phyloP scores from a whole-genome alignment of 495 filamentous ascomycete genomes.

The Annulohypoxylon moriforme region DNA sequence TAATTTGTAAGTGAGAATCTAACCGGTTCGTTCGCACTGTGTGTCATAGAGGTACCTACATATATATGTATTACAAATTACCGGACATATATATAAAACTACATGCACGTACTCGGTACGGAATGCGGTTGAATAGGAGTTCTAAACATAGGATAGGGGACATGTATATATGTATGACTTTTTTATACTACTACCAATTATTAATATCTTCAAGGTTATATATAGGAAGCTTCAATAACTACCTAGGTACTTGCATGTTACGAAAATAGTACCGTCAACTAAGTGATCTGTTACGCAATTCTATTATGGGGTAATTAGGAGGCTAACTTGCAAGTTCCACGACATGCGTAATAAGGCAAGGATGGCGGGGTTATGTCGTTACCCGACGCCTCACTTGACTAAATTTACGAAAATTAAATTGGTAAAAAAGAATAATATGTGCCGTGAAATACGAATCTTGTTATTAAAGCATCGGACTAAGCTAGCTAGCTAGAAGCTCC shows the following conservation, averaged over 20 bases:
- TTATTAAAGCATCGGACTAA: background rate
- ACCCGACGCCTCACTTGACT: background rate
- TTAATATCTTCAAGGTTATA: background rate
- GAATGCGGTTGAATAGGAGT: background rate
- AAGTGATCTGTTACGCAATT: background rate
- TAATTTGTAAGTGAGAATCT: background rate
- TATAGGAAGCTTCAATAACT: background rate
- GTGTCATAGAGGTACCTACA: background rate
- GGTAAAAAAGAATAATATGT: background rate
- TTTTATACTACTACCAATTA: background rate
- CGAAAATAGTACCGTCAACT: background rate
- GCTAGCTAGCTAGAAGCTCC: background rate
- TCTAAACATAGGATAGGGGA: background rate
- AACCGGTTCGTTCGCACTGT: background rate
- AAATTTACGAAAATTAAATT: background rate
- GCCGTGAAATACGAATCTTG: background rate
- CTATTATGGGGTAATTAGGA: background rate
- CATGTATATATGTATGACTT: background rate
- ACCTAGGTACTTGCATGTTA: background rate
- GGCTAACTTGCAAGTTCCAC: background rate
- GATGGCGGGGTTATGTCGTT: too few species aligned
- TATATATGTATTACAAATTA: constrained; percentile 5
- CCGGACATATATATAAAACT: background rate
- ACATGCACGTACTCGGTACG: background rate
- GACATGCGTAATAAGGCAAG: background rate